phyloP scores from a whole-genome alignment of 768 basidiomycete species.

The Lactarius indigo region DNA sequence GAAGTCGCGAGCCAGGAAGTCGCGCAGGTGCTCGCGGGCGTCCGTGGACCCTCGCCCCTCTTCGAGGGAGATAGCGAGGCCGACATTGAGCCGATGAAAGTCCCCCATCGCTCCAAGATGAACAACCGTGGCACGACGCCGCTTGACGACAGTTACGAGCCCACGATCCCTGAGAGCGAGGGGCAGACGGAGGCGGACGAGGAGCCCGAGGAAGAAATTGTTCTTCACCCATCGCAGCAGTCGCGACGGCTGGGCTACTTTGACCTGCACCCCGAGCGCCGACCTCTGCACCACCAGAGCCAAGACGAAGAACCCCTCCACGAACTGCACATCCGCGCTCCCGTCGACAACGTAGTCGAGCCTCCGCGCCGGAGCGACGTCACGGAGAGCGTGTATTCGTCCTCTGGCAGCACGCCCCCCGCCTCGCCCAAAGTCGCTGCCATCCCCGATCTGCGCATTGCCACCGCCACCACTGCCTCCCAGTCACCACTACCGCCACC shows the following conservation, averaged over 20 bases:
- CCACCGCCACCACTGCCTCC: neutral
- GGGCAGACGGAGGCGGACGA: constrained; percentile 26
- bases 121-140: constrained; percentile 7
- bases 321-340: constrained; percentile 16
- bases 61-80: constrained; percentile 38
- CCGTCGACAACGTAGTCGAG: constrained; percentile 30
- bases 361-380: constrained; percentile 16
- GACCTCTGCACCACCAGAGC: constrained; percentile 30
- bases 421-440: neutral
- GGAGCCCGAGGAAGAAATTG: constrained; percentile 28
- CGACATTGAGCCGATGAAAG: constrained; percentile 28
- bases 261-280: constrained; percentile 72
- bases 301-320: neutral
- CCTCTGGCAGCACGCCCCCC: neutral
- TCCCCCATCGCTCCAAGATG: constrained; percentile 16
- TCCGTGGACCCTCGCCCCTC: constrained; percentile 37
- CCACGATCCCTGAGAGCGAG: constrained; percentile 8
- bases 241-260: constrained; percentile 60
- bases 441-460: neutral
- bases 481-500: neutral
- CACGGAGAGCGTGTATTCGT: constrained; percentile 18
- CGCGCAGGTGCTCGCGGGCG: constrained; percentile 64
- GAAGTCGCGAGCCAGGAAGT: constrained; percentile 72
- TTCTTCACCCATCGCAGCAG: neutral
- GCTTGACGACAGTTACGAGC: constrained; percentile 6